phyloP scores from a whole-genome alignment of 108 stramenopile species.

The Bacterosira constricta region DNA sequence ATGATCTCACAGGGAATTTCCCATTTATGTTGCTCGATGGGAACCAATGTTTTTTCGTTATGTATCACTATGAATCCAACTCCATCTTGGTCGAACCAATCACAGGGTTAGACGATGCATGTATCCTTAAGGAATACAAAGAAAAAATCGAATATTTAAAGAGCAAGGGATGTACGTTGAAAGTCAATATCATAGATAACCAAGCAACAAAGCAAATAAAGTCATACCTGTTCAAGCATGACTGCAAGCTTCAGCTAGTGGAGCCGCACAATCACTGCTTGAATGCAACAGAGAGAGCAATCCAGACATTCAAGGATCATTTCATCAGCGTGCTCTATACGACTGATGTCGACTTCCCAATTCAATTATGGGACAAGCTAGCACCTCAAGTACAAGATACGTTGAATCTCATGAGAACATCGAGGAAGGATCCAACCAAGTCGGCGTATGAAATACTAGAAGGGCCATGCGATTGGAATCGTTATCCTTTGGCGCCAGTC shows the following conservation, averaged over 20 bases:
- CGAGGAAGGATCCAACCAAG: slow-evolving; percentile 36
- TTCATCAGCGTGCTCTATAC: slow-evolving; percentile 37
- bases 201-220: not conserved
- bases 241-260: not conserved
- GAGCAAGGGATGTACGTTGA: not conserved
- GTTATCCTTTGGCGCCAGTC: slow-evolving; percentile 50
- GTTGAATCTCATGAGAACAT: slow-evolving; percentile 38
- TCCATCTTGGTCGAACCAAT: not conserved
- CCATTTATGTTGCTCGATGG: not conserved
- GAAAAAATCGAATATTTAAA: not conserved
- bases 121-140: not conserved
- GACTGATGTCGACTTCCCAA: slow-evolving; percentile 30
- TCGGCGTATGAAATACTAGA: slow-evolving; percentile 18
- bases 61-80: not conserved
- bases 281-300: slow-evolving; percentile 54
- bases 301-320: slow-evolving; percentile 49
- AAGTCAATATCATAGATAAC: not conserved
- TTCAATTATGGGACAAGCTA: slow-evolving; percentile 35
- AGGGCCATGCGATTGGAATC: slow-evolving; percentile 44
- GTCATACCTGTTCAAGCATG: not conserved
- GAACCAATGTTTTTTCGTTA: not conserved
- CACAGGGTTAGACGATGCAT: not conserved
- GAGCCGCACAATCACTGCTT: slow-evolving; percentile 18
- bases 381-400: slow-evolving; percentile 37
- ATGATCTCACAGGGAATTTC: not conserved